These are phyloP conservation scores for Macroventuria anomochaeta DNA, from an alignment of 2,329 filamentous ascomycete genomes.

Conservation along the genomic window DNA sequence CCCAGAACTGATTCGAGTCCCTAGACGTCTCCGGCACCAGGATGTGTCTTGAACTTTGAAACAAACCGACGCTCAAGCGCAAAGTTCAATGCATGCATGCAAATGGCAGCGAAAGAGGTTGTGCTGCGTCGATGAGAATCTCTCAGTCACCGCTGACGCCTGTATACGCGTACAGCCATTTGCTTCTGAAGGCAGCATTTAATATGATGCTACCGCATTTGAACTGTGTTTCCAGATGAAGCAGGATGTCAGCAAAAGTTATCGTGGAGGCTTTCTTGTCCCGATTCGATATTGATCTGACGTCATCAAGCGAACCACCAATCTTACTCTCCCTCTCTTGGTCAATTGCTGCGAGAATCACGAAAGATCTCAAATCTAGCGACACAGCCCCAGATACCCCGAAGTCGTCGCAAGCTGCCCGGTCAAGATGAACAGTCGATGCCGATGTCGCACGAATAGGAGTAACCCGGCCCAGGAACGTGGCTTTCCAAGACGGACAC, in stretches of 20 bases:
- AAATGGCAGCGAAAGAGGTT: too few relatives aligned
- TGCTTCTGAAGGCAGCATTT: too few relatives aligned
- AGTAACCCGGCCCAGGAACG: background rate
- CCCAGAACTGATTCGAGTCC: too few relatives aligned
- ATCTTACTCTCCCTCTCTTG: background rate
- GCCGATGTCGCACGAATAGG: conserved; percentile 8
- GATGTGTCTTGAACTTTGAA: too few relatives aligned
- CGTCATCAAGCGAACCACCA: background rate
- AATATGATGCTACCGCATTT: background rate
- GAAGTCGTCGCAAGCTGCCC: conserved; percentile 4
- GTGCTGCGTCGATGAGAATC: too few relatives aligned
- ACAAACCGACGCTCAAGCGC: too few relatives aligned
- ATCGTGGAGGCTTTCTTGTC: background rate
- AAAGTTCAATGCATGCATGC: too few relatives aligned
- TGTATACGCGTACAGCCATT: too few relatives aligned
- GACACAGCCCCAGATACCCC: background rate
- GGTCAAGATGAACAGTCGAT: conserved; percentile 10
- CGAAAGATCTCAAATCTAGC: conserved; percentile 53
- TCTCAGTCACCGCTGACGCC: too few relatives aligned
- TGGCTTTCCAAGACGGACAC: conserved; percentile 1
- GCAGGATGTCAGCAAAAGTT: background rate
- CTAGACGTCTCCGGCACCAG: too few relatives aligned
- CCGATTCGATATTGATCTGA: background rate
- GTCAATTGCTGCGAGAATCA: background rate
- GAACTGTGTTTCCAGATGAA: background rate